Conservation (phyloP, 2,329 filamentous ascomycete species). For the Aspergillus calidoustus region DNA sequence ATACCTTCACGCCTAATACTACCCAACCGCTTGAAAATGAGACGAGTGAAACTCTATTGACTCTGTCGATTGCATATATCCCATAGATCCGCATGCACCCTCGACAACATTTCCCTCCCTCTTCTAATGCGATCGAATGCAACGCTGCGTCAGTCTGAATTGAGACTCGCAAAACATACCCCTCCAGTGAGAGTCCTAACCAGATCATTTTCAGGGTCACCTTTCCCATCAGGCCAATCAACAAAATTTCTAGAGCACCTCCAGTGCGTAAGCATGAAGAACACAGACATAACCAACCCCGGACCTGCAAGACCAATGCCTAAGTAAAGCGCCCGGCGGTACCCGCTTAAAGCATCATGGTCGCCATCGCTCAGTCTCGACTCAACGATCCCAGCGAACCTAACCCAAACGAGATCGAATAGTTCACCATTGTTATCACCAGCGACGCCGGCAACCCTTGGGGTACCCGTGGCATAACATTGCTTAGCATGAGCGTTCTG, state of each 20-base stretch:
- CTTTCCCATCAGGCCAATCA: neutral
- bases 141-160: neutral
- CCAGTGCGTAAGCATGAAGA: conserved; percentile 26
- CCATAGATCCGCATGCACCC: neutral
- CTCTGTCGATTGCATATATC: neutral
- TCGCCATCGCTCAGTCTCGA: conserved; percentile 48
- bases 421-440: conserved; percentile 70
- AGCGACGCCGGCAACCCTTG: conserved; percentile 62
- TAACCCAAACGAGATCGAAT: conserved; percentile 68
- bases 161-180: neutral
- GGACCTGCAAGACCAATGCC: conserved; percentile 40
- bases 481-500: conserved; percentile 64
- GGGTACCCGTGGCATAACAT: conserved; percentile 52
- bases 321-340: conserved; percentile 46
- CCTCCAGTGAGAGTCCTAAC: neutral
- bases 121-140: neutral
- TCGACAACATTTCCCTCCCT: neutral
- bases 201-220: neutral
- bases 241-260: neutral
- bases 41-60: neutral
- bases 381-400: conserved; percentile 69
- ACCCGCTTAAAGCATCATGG: conserved; percentile 40
- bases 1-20: neutral
- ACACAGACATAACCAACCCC: conserved; percentile 27
- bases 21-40: neutral